Conservation (phyloP, 192 early-diverging fungal species). For the Umbelopsis sp. region DNA sequence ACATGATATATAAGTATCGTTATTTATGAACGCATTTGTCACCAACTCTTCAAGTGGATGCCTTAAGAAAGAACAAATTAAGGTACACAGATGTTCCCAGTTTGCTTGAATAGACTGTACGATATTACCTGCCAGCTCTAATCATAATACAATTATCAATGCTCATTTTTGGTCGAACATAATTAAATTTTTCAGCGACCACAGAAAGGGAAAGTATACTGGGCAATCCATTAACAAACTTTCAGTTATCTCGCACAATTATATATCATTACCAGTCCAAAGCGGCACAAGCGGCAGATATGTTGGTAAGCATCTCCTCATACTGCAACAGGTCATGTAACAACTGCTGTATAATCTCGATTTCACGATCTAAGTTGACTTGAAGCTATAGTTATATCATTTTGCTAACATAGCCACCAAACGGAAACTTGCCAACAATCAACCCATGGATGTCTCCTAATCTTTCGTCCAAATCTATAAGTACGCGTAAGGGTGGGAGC, state of each 20-base stretch:
- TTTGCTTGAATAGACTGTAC: too few species aligned
- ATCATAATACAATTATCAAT: constrained; percentile 60
- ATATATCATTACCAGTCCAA: constrained; percentile 67
- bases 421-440: constrained; percentile 62
- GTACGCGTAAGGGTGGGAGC: neutral
- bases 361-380: constrained; percentile 68
- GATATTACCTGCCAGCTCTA: constrained; percentile 63
- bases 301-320: constrained; percentile 36
- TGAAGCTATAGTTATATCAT: neutral
- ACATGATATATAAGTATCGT: constrained; percentile 59
- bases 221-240: neutral
- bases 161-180: constrained; percentile 59
- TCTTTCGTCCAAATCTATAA: constrained; percentile 71
- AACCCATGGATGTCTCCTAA: constrained; percentile 86
- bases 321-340: constrained; percentile 59
- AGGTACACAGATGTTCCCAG: too few species aligned
- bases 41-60: constrained; percentile 68
- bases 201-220: constrained; percentile 69
- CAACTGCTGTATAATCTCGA: constrained; percentile 78
- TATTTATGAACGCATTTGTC: constrained; percentile 70
- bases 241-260: neutral
- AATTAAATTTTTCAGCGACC: constrained; percentile 57
- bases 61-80: constrained; percentile 43
- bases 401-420: neutral
- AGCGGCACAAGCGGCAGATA: constrained; percentile 55